These are phyloP conservation scores for Tetradesmus lagerheimii DNA, from an alignment of 139 green algal species.

Conservation along the genomic window DNA sequence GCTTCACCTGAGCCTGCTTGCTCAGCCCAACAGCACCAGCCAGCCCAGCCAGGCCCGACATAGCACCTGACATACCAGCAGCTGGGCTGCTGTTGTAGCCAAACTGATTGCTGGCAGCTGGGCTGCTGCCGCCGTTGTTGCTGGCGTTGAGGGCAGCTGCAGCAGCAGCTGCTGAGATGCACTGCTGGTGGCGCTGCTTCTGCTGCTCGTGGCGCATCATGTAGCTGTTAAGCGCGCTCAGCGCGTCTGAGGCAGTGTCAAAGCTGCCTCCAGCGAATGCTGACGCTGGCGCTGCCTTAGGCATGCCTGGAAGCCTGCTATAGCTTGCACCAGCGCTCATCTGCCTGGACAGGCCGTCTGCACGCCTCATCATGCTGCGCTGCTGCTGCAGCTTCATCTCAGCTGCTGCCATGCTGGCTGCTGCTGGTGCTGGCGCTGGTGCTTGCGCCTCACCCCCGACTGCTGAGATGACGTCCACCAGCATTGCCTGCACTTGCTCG, in stretches of 20 bases:
- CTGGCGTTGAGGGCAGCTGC: not conserved
- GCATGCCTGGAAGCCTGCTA: not conserved
- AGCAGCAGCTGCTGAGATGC: not conserved
- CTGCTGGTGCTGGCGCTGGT: not conserved
- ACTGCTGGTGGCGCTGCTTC: constrained; percentile 5
- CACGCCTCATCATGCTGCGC: not conserved
- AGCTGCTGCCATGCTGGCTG: not conserved
- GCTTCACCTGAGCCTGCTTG: constrained; percentile 13
- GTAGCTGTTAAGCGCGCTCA: not conserved
- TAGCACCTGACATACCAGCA: no score
- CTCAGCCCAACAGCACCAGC: not conserved
- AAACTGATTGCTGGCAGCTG: no score
- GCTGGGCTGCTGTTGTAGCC: no score
- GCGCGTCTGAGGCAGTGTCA: not conserved
- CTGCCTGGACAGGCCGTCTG: not conserved
- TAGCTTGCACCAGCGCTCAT: not conserved
- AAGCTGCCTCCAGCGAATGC: not conserved
- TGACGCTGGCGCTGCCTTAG: not conserved
- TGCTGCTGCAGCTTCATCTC: constrained; percentile 6
- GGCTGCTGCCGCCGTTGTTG: not conserved
- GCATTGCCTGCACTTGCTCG: not conserved
- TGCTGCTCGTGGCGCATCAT: not conserved
- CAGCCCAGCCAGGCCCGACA: not conserved
- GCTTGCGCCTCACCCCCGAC: not conserved
- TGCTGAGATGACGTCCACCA: not conserved